Evolutionary conservation across 225 moss, liverwort and hornwort genomes (phyloP).

Genomic region (Neckera pumila): DNA sequence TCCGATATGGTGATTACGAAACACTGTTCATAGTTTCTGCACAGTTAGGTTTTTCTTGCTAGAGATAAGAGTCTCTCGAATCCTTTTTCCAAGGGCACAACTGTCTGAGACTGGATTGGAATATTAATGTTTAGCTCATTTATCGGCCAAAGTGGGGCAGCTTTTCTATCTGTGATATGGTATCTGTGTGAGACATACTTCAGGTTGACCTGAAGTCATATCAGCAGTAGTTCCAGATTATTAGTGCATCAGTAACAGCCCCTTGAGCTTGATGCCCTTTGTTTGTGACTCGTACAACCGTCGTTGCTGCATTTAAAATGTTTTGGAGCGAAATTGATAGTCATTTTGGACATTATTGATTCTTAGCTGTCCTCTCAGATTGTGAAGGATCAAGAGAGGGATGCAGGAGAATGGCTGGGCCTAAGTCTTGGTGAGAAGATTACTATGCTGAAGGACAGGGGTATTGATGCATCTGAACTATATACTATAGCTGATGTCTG

Average conservation of each 20-base stretch:
- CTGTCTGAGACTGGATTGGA: background rate
- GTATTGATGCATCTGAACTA: slow-evolving; percentile 62
- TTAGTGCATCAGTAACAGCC: background rate
- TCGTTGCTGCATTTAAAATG: background rate
- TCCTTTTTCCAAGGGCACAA: background rate
- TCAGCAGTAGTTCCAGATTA: background rate
- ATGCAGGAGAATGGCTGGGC: slow-evolving; percentile 68
- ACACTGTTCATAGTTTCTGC: background rate
- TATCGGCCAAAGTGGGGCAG: background rate
- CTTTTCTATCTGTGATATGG: background rate
- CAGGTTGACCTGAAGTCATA: background rate
- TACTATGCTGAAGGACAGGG: slow-evolving; percentile 69
- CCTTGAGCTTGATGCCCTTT: background rate
- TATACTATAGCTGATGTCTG: slow-evolving; percentile 97
- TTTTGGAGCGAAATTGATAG: background rate
- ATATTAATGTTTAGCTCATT: background rate
- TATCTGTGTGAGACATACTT: background rate
- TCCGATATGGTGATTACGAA: background rate
- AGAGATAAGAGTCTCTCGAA: background rate
- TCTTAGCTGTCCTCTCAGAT: slow-evolving; percentile 13
- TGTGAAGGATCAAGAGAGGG: slow-evolving; percentile 34
- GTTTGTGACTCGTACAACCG: background rate
- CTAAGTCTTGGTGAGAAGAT: slow-evolving; percentile 82
- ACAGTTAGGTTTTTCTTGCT: background rate
- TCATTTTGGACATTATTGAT: background rate